Conservation (phyloP, 2,329 filamentous ascomycete genomes). For the Pseudogymnoascus sp. region DNA sequence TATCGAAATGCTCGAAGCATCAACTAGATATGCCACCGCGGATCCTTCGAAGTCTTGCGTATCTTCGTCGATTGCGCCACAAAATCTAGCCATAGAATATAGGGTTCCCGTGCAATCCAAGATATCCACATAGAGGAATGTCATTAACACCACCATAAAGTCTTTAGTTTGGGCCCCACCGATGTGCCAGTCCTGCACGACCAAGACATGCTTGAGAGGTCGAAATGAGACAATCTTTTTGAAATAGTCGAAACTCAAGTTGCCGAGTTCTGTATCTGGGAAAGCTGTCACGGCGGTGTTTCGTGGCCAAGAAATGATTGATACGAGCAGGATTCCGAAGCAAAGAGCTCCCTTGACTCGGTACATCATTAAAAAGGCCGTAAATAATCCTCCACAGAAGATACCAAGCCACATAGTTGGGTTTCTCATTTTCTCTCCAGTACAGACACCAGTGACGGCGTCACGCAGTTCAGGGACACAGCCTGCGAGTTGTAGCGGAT, state of each 20-base stretch:
- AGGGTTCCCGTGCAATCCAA: constrained; percentile 80
- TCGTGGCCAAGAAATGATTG: constrained; percentile 83
- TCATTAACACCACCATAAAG: constrained; percentile 77
- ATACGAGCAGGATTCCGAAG: constrained; percentile 73
- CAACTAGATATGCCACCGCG: constrained; percentile 74
- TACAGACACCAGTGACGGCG: constrained; percentile 50
- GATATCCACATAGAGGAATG: constrained; percentile 86
- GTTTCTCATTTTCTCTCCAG: constrained; percentile 67
- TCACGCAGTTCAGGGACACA: constrained; percentile 16
- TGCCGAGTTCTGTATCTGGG: constrained; percentile 61
- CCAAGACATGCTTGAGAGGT: constrained; percentile 60
- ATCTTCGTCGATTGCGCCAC: constrained; percentile 68
- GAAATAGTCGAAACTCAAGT: constrained; percentile 76
- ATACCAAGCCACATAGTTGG: constrained; percentile 84
- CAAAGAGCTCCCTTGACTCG: constrained; percentile 83
- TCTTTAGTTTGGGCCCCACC: constrained; percentile 52
- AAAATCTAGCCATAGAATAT: constrained; percentile 84
- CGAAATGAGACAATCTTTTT: constrained; percentile 81
- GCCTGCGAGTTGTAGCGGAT: constrained; percentile 69
- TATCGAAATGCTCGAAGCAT: constrained; percentile 72
- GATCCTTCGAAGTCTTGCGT: constrained; percentile 86
- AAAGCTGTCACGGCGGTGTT: constrained; percentile 72
- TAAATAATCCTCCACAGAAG: constrained; percentile 76
- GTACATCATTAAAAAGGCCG: constrained; percentile 75
- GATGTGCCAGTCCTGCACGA: constrained; percentile 65